Conservation (phyloP, 2,329 filamentous ascomycete species). For the Akanthomyces muscarius region DNA sequence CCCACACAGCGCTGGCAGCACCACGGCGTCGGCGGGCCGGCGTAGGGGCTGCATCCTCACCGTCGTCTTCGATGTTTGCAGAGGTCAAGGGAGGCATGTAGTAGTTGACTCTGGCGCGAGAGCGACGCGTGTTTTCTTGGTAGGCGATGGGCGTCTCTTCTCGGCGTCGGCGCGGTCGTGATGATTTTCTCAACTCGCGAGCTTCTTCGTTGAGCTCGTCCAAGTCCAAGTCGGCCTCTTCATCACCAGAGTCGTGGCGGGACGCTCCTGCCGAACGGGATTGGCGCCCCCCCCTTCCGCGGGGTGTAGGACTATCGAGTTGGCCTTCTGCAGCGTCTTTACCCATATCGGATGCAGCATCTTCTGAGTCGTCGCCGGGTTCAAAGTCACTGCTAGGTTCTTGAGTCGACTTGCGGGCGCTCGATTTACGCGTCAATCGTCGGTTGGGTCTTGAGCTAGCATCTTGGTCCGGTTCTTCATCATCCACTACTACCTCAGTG, state of each 20-base stretch:
- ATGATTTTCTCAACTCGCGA: slow-evolving; percentile 55
- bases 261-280: slow-evolving; percentile 43
- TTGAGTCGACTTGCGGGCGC: slow-evolving; percentile 42
- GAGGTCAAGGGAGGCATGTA: slow-evolving; percentile 68
- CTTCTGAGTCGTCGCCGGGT: slow-evolving; percentile 55
- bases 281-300: slow-evolving; percentile 42
- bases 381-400: slow-evolving; percentile 61
- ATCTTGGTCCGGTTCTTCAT: slow-evolving; percentile 28
- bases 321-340: slow-evolving; percentile 42
- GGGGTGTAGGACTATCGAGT: slow-evolving; percentile 45
- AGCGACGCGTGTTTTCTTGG: slow-evolving; percentile 50
- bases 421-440: slow-evolving; percentile 46
- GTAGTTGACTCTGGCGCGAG: slow-evolving; percentile 70
- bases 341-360: slow-evolving; percentile 43
- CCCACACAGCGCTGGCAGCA: slow-evolving; percentile 59
- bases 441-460: slow-evolving; percentile 35
- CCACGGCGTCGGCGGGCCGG: slow-evolving; percentile 65
- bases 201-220: slow-evolving; percentile 65
- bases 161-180: slow-evolving; percentile 48
- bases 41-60: slow-evolving; percentile 62
- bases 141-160: slow-evolving; percentile 55
- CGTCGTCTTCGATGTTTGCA: slow-evolving; percentile 66
- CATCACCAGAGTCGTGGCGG: slow-evolving; percentile 53
- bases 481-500: slow-evolving; percentile 27
- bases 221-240: slow-evolving; percentile 55